phyloP scores from a whole-genome alignment of 202 grass and related monocot genomes.

The Hordeum pubiflorum region DNA sequence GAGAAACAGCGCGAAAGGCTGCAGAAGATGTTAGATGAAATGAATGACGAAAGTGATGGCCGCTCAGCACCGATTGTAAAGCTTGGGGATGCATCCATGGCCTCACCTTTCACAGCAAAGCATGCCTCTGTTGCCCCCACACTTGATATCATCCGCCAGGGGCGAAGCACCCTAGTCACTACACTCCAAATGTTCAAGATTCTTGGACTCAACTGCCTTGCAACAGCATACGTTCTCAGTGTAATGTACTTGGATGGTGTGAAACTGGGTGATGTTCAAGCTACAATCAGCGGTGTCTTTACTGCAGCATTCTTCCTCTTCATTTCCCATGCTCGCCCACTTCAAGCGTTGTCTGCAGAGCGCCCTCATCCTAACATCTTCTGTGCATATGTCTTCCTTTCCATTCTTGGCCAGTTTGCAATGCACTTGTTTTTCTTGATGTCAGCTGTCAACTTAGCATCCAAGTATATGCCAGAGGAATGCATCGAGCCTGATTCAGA shows the following conservation, averaged over 20 bases:
- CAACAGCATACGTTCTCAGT: slow-evolving; percentile 92
- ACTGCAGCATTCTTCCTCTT: slow-evolving; percentile 98
- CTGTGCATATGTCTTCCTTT: slow-evolving; percentile 80
- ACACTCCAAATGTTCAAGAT: slow-evolving; percentile 99
- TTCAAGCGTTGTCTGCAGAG: slow-evolving; percentile 67
- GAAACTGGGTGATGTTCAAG: slow-evolving; percentile 90
- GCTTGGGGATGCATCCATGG: slow-evolving; percentile 98
- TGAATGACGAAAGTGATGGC: slow-evolving; percentile 86
- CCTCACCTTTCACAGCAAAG: slow-evolving; percentile 96
- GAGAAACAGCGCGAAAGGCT: slow-evolving; percentile 78
- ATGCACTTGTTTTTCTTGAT: slow-evolving; percentile 91
- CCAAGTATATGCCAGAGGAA: slow-evolving; percentile 92
- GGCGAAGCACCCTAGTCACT: slow-evolving; percentile 88
- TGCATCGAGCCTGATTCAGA: slow-evolving; percentile 89
- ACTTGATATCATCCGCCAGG: slow-evolving; percentile 94
- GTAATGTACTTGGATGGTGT: slow-evolving; percentile 99
- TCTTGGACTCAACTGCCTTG: slow-evolving; percentile 97
- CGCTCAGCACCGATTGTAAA: slow-evolving; percentile 65
- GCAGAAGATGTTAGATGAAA: slow-evolving; percentile 91
- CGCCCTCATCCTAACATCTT: slow-evolving; percentile 95
- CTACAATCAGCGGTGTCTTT: slow-evolving; percentile 93
- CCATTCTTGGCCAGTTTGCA: slow-evolving; percentile 91
- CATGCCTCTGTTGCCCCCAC: slow-evolving; percentile 88
- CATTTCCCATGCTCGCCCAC: slow-evolving; percentile 87
- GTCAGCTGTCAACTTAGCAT: slow-evolving; percentile 73